Conservation (phyloP, 208 protist species). For the Kentomonas sorsogonicus region DNA sequence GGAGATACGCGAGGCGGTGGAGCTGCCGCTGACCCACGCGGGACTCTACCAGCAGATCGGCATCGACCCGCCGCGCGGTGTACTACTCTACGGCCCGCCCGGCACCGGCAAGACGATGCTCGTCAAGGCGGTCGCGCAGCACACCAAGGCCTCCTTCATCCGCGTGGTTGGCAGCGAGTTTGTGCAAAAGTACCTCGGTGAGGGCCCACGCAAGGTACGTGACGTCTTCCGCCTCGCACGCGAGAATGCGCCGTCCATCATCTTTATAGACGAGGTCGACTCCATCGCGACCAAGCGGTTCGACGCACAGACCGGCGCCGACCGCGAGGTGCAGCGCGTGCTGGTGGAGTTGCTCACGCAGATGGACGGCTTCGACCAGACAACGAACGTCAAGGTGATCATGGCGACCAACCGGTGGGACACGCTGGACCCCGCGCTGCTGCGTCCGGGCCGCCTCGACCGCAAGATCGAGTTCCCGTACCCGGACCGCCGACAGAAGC, state of each 20-base stretch:
- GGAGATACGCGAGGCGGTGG: slow-evolving; percentile 99
- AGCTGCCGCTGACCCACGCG: slow-evolving; percentile 98
- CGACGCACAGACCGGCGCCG: slow-evolving; percentile 98
- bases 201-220: slow-evolving; percentile 99
- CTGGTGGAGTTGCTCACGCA: slow-evolving; percentile 99
- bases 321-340: slow-evolving; percentile 99
- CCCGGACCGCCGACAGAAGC: slow-evolving; percentile 98
- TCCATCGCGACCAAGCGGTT: slow-evolving; percentile 99
- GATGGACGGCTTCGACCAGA: slow-evolving; percentile 99
- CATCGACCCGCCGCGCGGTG: slow-evolving; percentile 99
- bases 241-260: slow-evolving; percentile 99
- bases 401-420: slow-evolving; percentile 99
- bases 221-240: slow-evolving; percentile 97
- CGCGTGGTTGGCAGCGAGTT: slow-evolving; percentile 99
- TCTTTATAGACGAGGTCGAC: slow-evolving; percentile 99
- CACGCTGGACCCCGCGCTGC: slow-evolving; percentile 98
- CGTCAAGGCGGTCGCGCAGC: slow-evolving; percentile 98
- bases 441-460: slow-evolving; percentile 96
- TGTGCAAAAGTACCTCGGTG: slow-evolving; percentile 99
- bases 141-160: slow-evolving; percentile 98
- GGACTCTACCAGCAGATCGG: slow-evolving; percentile 99
- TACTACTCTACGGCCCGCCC: slow-evolving; percentile 98
- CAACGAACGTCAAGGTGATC: slow-evolving; percentile 98
- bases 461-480: slow-evolving; percentile 99
- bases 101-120: slow-evolving; percentile 99